Percentiles rank a stretch among this genome's conserved stretches.
These are phyloP conservation scores for Pyricularia pennisetigena DNA, from an alignment of 2,329 filamentous ascomycete species.

Conservation along the genomic window DNA sequence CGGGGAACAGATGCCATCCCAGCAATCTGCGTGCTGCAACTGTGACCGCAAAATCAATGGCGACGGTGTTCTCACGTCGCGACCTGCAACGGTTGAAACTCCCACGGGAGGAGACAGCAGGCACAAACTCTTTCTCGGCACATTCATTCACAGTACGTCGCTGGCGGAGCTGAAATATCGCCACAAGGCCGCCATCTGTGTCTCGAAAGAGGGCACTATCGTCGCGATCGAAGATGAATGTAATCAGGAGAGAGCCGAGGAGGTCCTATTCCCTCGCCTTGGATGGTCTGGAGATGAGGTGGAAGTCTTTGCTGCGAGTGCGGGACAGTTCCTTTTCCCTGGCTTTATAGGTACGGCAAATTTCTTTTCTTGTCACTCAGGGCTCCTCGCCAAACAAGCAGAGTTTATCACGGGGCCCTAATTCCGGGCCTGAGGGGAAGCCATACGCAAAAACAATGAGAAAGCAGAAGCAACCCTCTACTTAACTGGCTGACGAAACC, in stretches of 20 bases:
- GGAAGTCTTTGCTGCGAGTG: conserved; percentile 22
- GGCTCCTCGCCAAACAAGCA: not conserved
- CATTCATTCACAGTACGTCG: conserved; percentile 42
- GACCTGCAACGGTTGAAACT: not conserved
- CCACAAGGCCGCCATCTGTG: conserved; percentile 38
- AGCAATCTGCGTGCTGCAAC: not conserved
- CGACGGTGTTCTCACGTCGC: not conserved
- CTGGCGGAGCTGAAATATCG: conserved; percentile 39
- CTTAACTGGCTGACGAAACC: not conserved
- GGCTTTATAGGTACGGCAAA: conserved; percentile 60
- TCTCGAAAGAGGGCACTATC: conserved; percentile 40
- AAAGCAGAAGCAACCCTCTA: too few relatives aligned
- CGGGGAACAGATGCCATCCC: not conserved
- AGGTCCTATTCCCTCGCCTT: conserved; percentile 27
- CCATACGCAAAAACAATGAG: not conserved
- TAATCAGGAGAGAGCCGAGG: conserved; percentile 19
- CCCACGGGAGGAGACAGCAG: not conserved
- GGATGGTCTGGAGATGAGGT: conserved; percentile 34
- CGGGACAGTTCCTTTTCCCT: conserved; percentile 69
- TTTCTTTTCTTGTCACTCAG: not conserved
- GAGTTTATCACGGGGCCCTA: not conserved
- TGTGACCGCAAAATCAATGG: not conserved
- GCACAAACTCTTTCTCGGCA: conserved; percentile 40
- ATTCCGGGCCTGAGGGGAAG: not conserved
- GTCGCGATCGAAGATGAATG: conserved; percentile 31